These are phyloP conservation scores for Acer saccharum DNA, from an alignment of 345 rosid species.

Conservation along the genomic window DNA sequence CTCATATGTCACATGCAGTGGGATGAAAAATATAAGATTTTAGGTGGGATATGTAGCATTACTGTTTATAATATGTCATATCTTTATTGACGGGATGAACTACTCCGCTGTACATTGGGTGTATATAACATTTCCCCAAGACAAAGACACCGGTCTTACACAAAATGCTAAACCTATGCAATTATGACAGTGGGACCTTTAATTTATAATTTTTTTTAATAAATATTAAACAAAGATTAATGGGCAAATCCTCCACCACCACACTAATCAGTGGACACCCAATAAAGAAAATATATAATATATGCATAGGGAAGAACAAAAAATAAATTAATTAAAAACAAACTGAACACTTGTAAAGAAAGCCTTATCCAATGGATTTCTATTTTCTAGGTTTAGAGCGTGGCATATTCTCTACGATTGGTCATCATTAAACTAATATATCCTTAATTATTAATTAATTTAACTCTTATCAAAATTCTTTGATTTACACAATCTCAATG, in stretches of 20 bases:
- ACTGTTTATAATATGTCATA: too few relatives aligned
- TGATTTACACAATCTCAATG: conserved; percentile 25
- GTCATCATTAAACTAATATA: conserved; percentile 27
- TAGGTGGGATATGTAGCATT: too few relatives aligned
- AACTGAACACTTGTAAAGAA: conserved; percentile 14
- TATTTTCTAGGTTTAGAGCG: conserved; percentile 44
- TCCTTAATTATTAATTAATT: not conserved
- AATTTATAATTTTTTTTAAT: not conserved
- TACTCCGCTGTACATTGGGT: too few relatives aligned
- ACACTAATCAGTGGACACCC: conserved; percentile 57
- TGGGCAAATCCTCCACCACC: conserved; percentile 32
- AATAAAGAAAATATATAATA: conserved; percentile 22
- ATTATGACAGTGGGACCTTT: conserved; percentile 22
- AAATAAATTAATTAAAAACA: not conserved
- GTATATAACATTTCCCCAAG: too few relatives aligned
- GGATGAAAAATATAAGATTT: too few relatives aligned
- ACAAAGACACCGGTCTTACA: conserved; percentile 14
- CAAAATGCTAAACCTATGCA: conserved; percentile 36
- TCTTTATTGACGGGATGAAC: too few relatives aligned
- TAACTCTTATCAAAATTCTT: conserved; percentile 13
- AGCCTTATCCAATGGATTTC: conserved; percentile 44
- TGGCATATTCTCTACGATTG: conserved; percentile 37
- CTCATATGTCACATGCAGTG: too few relatives aligned
- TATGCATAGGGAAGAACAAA: not conserved
- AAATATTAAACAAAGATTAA: conserved; percentile 7